Conservation (phyloP, 225 moss, liverwort and hornwort species). For the Polytrichum commune region DNA sequence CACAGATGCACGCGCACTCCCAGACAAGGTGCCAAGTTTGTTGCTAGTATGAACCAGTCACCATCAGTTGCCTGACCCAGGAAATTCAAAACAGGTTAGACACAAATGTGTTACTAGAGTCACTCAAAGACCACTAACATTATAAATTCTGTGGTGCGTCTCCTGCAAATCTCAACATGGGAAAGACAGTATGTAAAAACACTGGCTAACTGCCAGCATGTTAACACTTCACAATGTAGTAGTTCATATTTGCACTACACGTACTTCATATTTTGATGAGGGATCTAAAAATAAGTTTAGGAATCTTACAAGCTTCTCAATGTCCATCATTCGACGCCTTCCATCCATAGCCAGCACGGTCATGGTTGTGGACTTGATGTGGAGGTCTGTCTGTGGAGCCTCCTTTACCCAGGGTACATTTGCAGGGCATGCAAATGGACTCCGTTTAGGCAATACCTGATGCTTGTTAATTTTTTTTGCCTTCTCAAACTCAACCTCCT, state of each 20-base stretch:
- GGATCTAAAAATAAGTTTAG: not conserved
- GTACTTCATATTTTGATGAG: too few species aligned
- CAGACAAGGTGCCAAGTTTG: constrained; percentile 88
- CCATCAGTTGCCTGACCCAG: constrained; percentile 62
- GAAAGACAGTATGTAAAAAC: too few species aligned
- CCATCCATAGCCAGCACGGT: constrained; percentile 99
- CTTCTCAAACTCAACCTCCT: constrained; percentile 19
- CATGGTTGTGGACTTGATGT: constrained; percentile 74
- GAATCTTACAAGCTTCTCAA: constrained; percentile 72
- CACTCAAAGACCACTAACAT: not conserved
- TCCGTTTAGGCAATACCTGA: constrained; percentile 31
- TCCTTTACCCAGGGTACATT: constrained; percentile 78
- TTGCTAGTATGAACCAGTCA: constrained; percentile 78
- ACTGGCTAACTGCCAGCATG: too few species aligned
- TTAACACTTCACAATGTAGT: too few species aligned
- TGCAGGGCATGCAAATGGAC: constrained; percentile 72
- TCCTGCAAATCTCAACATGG: too few species aligned
- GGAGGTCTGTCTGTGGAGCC: constrained; percentile 75
- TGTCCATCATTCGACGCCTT: constrained; percentile 91
- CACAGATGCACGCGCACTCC: constrained; percentile 95
- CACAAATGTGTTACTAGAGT: constrained; percentile 4
- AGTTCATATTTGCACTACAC: too few species aligned
- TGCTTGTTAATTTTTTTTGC: constrained; percentile 38
- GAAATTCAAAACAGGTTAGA: not conserved
- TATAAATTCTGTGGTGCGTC: not conserved